A percentile compares a stretch with the other conserved stretches of the same genome.
Evolutionary conservation across 2,329 filamentous ascomycete species (phyloP).

Genomic region (Fusarium odoratissimum): DNA sequence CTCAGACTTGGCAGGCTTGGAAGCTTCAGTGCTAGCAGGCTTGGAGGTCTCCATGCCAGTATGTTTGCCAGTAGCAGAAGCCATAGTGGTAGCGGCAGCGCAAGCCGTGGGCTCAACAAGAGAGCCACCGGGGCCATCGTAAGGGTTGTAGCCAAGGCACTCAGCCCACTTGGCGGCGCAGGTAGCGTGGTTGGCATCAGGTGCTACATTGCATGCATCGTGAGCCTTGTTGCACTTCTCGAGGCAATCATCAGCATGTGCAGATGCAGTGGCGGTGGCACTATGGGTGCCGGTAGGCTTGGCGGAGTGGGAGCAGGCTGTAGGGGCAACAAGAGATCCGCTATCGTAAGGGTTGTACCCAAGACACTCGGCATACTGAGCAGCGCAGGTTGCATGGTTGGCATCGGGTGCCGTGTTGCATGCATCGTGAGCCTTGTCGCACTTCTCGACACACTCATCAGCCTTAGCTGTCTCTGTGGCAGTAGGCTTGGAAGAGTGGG

Average conservation of each 20-base stretch:
- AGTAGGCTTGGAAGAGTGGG: not conserved
- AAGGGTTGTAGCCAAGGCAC: constrained; percentile 16
- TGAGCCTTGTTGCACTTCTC: constrained; percentile 5
- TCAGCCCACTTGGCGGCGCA: constrained; percentile 6
- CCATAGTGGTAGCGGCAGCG: not conserved
- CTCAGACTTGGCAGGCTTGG: constrained; percentile 2
- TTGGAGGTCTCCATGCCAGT: not conserved
- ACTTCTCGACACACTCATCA: not conserved
- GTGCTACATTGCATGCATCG: not conserved
- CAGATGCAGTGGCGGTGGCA: not conserved
- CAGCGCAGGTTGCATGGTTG: constrained; percentile 3
- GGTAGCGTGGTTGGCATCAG: constrained; percentile 10
- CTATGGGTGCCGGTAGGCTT: not conserved
- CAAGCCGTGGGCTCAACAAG: not conserved
- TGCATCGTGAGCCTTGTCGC: not conserved
- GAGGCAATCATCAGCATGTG: not conserved
- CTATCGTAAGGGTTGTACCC: constrained; percentile 16
- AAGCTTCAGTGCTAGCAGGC: not conserved
- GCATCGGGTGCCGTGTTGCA: not conserved
- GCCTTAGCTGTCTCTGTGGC: not conserved
- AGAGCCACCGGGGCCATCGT: not conserved
- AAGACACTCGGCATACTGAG: not conserved
- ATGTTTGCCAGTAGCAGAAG: not conserved
- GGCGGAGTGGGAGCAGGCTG: not conserved
- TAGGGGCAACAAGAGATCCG: not conserved